Evolutionary conservation across 139 green algal species (phyloP), one percentile per base, ranked within the genome.

Genomic region (Chlorella vulgaris): DNA sequence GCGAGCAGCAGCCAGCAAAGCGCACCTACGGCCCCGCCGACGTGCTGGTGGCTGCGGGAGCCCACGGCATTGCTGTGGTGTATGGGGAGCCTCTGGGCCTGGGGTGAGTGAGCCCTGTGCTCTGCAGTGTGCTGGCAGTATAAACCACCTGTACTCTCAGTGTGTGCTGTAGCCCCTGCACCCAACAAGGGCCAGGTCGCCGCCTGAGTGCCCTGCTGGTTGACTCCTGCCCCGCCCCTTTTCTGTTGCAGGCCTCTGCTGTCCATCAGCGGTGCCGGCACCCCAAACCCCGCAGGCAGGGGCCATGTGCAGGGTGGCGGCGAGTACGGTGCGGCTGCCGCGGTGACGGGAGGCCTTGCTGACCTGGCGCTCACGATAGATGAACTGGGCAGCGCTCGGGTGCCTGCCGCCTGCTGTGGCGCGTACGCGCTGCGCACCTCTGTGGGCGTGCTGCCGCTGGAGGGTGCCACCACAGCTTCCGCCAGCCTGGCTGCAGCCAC

Each of bases 331-430:
- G 39, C 73, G 1, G 81, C 81, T 1, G 70, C 75, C 0, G 26
- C 60, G 7, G 69, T 84, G 35, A 58, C 77, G 6, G 58, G 36
- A 33, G 83, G 83, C 24, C 50, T 75, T 60, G 77, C 75, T 58
- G 78, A 84, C 28, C 38, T 82, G 53, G 70, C 68, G 0, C 43
- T 87, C 18, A 40, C 77, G 1, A 13, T 85, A 3, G 83, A 87
- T 38, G 78, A 87, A 60, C 55, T 81, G 69, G 83, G 83, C 51
- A 60, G 31, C 50, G 67, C 78, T 15, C 36, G 67, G 0, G 65
- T 79, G 65, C 47, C 83, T 1, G 78, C 68, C 26, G 78, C 78
- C 36, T 77, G 77, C 61, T 84, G 77, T 43, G 83, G 83, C 18
- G 60, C 66, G 6, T 85, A 84, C 43, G 69, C 53, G 15, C 76